These are phyloP conservation scores for Penicillium salamii DNA, from an alignment of 495 filamentous ascomycete species.

Conservation along the genomic window DNA sequence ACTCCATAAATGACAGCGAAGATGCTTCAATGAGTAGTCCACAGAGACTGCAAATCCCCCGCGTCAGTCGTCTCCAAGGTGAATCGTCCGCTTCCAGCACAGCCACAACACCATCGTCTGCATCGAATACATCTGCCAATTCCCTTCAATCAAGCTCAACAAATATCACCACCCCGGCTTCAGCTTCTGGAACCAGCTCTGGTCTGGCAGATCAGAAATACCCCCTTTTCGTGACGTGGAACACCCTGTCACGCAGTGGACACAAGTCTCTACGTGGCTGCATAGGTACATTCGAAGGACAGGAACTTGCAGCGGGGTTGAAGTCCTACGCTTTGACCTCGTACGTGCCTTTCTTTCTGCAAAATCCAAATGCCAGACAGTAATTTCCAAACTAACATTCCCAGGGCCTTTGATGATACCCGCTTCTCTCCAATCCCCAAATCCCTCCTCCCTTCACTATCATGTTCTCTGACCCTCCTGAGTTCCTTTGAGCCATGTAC, in stretches of 20 bases:
- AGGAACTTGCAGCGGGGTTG: slow-evolving; percentile 69
- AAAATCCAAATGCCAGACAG: too few species aligned
- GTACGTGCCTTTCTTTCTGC: slow-evolving; percentile 44
- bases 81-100: slow-evolving; percentile 39
- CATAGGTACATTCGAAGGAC: slow-evolving; percentile 91
- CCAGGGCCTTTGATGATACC: slow-evolving; percentile 79
- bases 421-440: slow-evolving; percentile 74
- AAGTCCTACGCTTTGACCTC: slow-evolving; percentile 82
- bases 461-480: slow-evolving; percentile 70
- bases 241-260: slow-evolving; percentile 61
- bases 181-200: slow-evolving; percentile 23
- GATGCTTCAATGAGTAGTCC: slow-evolving; percentile 18
- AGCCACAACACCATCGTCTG: slow-evolving; percentile 44
- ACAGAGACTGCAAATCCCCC: slow-evolving; percentile 28
- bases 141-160: slow-evolving; percentile 42
- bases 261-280: slow-evolving; percentile 78
- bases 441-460: slow-evolving; percentile 64
- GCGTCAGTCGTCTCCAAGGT: slow-evolving; percentile 33
- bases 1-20: slow-evolving; percentile 26
- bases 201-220: slow-evolving; percentile 25
- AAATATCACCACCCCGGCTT: slow-evolving; percentile 44
- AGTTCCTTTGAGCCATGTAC: slow-evolving; percentile 71
- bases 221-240: slow-evolving; percentile 96
- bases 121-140: slow-evolving; percentile 43
- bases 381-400: too few species aligned